A percentile compares a stretch with the other conserved stretches of the same genome.
phyloP scores from a whole-genome alignment of 805 yeast genomes.

The Teunomyces barrocoloradensis region DNA sequence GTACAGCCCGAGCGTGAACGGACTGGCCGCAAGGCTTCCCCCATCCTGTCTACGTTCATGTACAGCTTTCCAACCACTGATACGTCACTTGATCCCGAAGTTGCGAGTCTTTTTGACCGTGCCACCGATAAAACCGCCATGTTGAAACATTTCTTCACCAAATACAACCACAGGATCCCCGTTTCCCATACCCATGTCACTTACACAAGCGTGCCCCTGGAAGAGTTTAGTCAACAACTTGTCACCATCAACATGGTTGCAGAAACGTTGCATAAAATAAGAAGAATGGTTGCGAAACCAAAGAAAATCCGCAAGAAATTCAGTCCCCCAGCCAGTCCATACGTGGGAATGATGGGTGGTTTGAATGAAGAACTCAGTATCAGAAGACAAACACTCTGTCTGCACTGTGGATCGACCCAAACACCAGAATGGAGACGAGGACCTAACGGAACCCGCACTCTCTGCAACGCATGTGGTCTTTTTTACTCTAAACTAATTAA shows the following conservation, averaged over 20 bases:
- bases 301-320: not conserved
- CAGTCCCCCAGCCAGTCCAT: not conserved
- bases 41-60: not conserved
- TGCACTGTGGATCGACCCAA: slow-evolving; percentile 16
- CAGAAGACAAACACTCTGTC: slow-evolving; percentile 7
- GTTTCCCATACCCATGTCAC: no score
- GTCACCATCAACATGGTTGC: not conserved
- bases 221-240: not conserved
- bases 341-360: slow-evolving; percentile 8
- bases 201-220: not conserved
- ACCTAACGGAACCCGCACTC: slow-evolving; percentile 14
- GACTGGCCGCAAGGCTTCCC: not conserved
- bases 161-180: not conserved
- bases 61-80: not conserved
- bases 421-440: slow-evolving; percentile 23
- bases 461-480: slow-evolving; percentile 21
- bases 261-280: not conserved
- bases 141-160: not conserved
- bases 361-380: slow-evolving; percentile 11
- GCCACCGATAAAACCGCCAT: not conserved
- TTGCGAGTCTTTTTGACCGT: not conserved
- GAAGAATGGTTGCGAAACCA: not conserved
- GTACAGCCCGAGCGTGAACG: no score
- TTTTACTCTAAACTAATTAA: slow-evolving; percentile 15
- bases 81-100: not conserved